Base-by-base conservation (phyloP, 2,329 filamentous ascomycete species). In the Aspergillus udagawae region DNA sequence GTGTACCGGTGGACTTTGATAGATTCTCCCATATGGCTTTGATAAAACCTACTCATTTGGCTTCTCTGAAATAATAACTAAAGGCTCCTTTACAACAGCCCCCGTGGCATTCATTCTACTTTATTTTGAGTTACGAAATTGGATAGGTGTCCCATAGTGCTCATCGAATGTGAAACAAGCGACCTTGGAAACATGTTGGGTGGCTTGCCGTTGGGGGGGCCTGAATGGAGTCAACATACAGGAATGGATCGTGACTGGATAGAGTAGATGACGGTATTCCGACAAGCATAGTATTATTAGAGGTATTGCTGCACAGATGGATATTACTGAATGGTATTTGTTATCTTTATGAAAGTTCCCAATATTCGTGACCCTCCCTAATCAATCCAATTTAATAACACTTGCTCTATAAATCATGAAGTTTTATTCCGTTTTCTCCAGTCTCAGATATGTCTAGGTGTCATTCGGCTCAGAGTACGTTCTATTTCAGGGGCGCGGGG, bases 101-200 rank as follows among this genome's bases (percentile, higher is more conserved):
- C 10, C 44, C 4, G 12, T 21, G 12, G 4, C 10, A 25, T 7
- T 25, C 14, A 23, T 17, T 27, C 9, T 17, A 47, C 44, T 47
- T 47, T 23, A 27, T 25, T 47, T 25, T 23, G 21, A 47, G 9
- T 54, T 51, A 53, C 38, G 54, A 57, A 61, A 55, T 44, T 49
- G 53, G 25, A 7, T 17, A 17, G 7, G 14, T 38, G 14, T 14
- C 14, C 32, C 2, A 27, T 49, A 53, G 28, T 47, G 23, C 49
- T 50, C 29, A 25, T 32, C 25, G n/a, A 28, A 48, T 20, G 38
- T 60, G 58, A 60, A 60, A 60, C 59, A 56, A 58, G 48, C 20
- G 52, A 38, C 32, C 23, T 10, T 14, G n/a, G 38, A 29, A 29
- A n/a, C 44, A 49, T 35, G 42, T 49, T 52, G 14, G 54, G 28